These are phyloP conservation scores for Neostapfia colusana DNA, from an alignment of 176 grass and related monocot genomes.

Conservation along the genomic window DNA sequence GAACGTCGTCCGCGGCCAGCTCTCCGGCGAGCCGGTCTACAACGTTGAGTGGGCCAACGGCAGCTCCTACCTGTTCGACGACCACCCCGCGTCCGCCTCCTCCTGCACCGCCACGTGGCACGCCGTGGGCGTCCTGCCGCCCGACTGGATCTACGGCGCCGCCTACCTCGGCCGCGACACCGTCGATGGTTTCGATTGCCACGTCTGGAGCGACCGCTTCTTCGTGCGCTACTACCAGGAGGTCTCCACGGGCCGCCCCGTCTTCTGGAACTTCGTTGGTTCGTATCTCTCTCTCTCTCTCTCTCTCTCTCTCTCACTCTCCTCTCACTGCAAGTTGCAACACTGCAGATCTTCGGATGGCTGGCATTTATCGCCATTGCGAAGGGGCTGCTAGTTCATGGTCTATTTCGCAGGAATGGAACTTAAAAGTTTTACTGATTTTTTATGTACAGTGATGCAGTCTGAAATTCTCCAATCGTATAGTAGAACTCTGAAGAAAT, in stretches of 20 bases:
- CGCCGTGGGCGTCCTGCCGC: conserved; percentile 54
- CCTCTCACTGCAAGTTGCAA: no score
- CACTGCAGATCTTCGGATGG: no score
- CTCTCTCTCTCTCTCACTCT: not conserved
- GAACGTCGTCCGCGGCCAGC: conserved; percentile 53
- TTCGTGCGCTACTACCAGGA: conserved; percentile 71
- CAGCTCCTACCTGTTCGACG: conserved; percentile 59
- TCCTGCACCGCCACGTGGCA: conserved; percentile 34
- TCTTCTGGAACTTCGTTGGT: conserved; percentile 59
- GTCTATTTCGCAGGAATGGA: not conserved
- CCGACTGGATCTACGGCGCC: conserved; percentile 48
- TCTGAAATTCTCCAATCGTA: no score
- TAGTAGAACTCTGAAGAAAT: not conserved
- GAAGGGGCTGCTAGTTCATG: no score
- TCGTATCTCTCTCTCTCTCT: not conserved
- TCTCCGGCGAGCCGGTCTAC: conserved; percentile 33
- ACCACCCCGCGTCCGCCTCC: not conserved
- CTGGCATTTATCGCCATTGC: no score
- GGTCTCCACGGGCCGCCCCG: conserved; percentile 58
- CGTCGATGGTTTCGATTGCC: conserved; percentile 65
- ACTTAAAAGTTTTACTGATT: not conserved
- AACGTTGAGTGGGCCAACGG: conserved; percentile 70
- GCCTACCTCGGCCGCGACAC: conserved; percentile 55
- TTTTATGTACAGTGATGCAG: no score
- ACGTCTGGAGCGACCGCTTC: conserved; percentile 59